Conservation (phyloP, 192 early-diverging fungal species). For the Rhizophagus clarus region DNA sequence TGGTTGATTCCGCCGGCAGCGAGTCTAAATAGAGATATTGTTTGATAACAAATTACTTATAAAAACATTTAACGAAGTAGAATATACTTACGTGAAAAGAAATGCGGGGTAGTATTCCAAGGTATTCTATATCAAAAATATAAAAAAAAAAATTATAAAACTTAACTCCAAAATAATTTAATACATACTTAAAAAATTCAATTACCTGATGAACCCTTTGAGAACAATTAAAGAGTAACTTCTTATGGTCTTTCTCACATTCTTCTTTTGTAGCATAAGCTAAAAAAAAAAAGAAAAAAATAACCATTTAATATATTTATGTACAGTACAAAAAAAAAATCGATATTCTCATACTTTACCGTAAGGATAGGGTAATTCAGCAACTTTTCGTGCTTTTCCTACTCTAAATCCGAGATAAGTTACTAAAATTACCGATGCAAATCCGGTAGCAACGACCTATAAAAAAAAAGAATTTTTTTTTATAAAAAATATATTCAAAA, state of each 20-base stretch:
- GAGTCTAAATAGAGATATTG: constrained; percentile 45
- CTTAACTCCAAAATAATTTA: not conserved
- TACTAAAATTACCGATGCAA: constrained; percentile 39
- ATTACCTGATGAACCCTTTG: constrained; percentile 57
- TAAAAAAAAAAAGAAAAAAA: constrained; percentile 4
- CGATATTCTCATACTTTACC: constrained; percentile 40
- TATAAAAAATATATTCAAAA: not conserved
- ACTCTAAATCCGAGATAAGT: constrained; percentile 54
- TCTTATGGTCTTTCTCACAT: constrained; percentile 62
- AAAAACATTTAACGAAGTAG: not conserved
- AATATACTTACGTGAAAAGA: constrained; percentile 31
- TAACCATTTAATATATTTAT: not conserved
- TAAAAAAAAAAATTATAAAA: not conserved
- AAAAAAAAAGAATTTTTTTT: not conserved
- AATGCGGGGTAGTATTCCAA: constrained; percentile 63
- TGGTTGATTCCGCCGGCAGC: constrained; percentile 53
- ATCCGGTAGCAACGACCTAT: constrained; percentile 47
- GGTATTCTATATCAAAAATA: constrained; percentile 53
- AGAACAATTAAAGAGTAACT: constrained; percentile 74
- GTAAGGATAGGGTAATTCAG: constrained; percentile 68
- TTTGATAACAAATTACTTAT: not conserved
- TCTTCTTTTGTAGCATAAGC: constrained; percentile 64
- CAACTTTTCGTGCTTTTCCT: constrained; percentile 58
- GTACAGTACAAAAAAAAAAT: not conserved
- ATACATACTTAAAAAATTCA: not conserved